Evolutionary conservation across 75 land plant genomes (phyloP).

Genomic region (Gnetum montanum): DNA sequence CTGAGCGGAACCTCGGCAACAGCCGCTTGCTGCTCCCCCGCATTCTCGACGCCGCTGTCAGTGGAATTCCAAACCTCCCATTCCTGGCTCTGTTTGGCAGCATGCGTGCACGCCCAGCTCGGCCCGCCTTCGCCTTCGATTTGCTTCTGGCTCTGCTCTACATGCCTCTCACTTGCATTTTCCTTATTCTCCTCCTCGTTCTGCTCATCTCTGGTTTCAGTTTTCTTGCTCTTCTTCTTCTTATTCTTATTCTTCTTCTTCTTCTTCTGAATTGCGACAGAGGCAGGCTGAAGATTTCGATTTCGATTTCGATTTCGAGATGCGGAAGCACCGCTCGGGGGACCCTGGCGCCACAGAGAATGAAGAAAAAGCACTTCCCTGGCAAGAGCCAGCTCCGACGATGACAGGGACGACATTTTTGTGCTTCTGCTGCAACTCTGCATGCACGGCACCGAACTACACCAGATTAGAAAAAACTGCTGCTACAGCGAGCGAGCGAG

Average conservation of each 20-base stretch:
- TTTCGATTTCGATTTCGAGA: slow-evolving; percentile 8
- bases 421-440: background rate
- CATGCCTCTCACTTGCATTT: background rate
- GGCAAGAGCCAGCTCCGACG: background rate
- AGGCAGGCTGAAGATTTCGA: background rate
- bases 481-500: too few species aligned
- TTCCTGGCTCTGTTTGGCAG: background rate
- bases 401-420: background rate
- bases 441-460: too few species aligned
- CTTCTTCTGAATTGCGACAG: background rate
- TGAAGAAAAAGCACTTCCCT: slow-evolving; percentile 13
- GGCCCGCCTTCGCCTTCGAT: background rate
- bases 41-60: background rate
- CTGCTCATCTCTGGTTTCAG: background rate
- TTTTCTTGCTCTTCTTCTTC: slow-evolving; percentile 1
- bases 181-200: background rate
- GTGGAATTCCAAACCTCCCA: background rate
- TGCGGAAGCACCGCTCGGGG: slow-evolving; percentile 3
- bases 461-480: too few species aligned
- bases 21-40: background rate
- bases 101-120: background rate
- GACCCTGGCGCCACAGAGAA: slow-evolving; percentile 34
- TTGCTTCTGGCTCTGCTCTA: slow-evolving; percentile 5
- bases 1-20: background rate
- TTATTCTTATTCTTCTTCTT: background rate